Evolutionary conservation across 164 flowering plant species (phyloP).

Genomic region (Liquidambar formosana): DNA sequence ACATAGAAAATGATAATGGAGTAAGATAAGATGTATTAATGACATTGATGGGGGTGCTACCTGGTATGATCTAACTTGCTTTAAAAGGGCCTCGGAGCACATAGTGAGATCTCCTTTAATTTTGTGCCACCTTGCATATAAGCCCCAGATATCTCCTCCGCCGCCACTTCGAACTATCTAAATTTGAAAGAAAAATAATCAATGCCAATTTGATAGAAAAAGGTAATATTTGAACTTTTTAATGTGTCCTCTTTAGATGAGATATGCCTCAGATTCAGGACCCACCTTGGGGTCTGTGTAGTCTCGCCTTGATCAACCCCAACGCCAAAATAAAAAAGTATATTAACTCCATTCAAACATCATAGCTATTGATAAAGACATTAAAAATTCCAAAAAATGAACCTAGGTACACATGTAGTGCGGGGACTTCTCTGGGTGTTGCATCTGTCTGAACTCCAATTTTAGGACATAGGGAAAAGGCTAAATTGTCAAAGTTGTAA

Average conservation of each 20-base stretch:
- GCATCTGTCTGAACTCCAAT: no score
- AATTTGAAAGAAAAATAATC: slow-evolving; percentile 8
- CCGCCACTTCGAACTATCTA: slow-evolving; percentile 65
- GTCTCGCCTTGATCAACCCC: no score
- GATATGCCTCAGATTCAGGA: background rate
- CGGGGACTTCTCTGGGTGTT: no score
- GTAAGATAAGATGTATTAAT: no score
- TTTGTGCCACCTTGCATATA: slow-evolving; percentile 93
- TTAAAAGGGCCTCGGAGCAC: slow-evolving; percentile 89
- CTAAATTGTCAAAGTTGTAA: no score
- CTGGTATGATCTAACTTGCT: slow-evolving; percentile 95
- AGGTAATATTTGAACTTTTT: background rate
- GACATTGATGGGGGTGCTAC: slow-evolving; percentile 25
- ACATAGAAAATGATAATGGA: background rate
- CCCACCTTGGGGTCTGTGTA: no score
- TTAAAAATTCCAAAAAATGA: no score
- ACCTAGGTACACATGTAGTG: no score
- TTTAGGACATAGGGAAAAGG: no score
- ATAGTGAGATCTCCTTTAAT: slow-evolving; percentile 78
- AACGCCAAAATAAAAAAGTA: no score
- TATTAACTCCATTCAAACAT: no score
- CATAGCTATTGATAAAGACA: no score
- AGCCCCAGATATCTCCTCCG: slow-evolving; percentile 76
- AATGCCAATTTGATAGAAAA: background rate
- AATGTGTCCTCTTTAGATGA: background rate